Evolutionary conservation across 805 yeast species (phyloP).

Genomic region (Lachancea sp.): DNA sequence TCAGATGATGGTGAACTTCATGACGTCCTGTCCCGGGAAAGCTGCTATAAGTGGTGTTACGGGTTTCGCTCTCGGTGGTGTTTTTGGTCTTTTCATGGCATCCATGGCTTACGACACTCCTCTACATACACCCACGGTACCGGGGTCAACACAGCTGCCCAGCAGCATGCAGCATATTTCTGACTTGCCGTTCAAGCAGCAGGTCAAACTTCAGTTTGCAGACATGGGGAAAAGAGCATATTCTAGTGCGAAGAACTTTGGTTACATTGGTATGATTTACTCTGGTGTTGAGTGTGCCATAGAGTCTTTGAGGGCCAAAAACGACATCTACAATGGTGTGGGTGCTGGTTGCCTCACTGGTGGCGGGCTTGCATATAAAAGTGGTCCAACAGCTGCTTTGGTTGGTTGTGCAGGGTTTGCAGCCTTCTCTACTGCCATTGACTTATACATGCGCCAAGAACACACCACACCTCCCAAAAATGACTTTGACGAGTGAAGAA

Average conservation of each 20-base stretch:
- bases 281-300: slow-evolving; percentile 89
- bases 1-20: slow-evolving; percentile 67
- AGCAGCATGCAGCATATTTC: slow-evolving; percentile 48
- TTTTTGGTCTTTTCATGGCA: slow-evolving; percentile 93
- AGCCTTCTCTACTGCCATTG: slow-evolving; percentile 85
- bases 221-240: slow-evolving; percentile 92
- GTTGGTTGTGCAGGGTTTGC: slow-evolving; percentile 98
- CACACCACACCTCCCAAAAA: slow-evolving; percentile 75
- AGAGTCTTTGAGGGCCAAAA: slow-evolving; percentile 81
- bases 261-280: slow-evolving; percentile 84
- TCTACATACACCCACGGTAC: slow-evolving; percentile 28
- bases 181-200: slow-evolving; percentile 86
- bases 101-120: slow-evolving; percentile 42
- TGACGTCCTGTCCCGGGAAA: slow-evolving; percentile 94
- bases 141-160: slow-evolving; percentile 12
- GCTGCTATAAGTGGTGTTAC: slow-evolving; percentile 86
- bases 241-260: slow-evolving; percentile 88
- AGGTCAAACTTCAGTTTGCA: slow-evolving; percentile 79
- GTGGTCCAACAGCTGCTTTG: slow-evolving; percentile 89
- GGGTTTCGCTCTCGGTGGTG: slow-evolving; percentile 92
- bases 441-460: slow-evolving; percentile 79
- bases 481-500: slow-evolving; percentile 64
- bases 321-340: slow-evolving; percentile 86
- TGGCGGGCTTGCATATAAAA: slow-evolving; percentile 85
- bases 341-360: slow-evolving; percentile 96